phyloP scores from a whole-genome alignment of 2,329 filamentous ascomycete genomes.

The Colletotrichum trifolii region DNA sequence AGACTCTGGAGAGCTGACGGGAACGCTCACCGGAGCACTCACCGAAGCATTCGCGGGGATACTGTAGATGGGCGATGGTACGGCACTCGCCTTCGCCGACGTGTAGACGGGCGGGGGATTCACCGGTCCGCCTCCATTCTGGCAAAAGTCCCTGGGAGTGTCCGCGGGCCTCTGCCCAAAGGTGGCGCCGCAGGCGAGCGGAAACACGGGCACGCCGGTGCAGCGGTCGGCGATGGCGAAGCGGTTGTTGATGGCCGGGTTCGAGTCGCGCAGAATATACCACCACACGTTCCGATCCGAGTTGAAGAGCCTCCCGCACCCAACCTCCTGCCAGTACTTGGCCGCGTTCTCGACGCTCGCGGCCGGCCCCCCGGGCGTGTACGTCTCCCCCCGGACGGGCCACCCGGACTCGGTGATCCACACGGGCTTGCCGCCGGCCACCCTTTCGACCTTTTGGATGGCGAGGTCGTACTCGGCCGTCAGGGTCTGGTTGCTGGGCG shows the following conservation, averaged over 20 bases:
- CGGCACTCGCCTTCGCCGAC: too few species aligned
- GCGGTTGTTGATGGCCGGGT: not conserved
- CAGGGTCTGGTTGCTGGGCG: constrained; percentile 48
- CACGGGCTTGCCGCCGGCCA: constrained; percentile 54
- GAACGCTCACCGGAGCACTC: too few species aligned
- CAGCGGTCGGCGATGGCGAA: not conserved
- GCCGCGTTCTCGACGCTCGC: constrained; percentile 58
- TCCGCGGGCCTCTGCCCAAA: too few species aligned
- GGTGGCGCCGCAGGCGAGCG: not conserved
- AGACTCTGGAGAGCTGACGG: too few species aligned
- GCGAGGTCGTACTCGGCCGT: constrained; percentile 55
- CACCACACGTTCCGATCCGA: constrained; percentile 2
- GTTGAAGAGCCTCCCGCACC: constrained; percentile 2
- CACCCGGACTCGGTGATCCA: constrained; percentile 67
- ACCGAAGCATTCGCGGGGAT: too few species aligned
- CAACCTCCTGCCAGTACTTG: constrained; percentile 4
- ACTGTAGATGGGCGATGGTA: too few species aligned
- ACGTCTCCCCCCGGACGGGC: constrained; percentile 61
- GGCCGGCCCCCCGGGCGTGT: constrained; percentile 36
- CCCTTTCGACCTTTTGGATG: constrained; percentile 47
- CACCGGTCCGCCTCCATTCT: too few species aligned
- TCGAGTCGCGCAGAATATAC: constrained; percentile 6
- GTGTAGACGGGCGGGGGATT: too few species aligned
- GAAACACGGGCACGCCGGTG: not conserved
- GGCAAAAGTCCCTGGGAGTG: too few species aligned